These are phyloP conservation scores for Phytopythium helicoides DNA, from an alignment of 352 stramenopile species.

Conservation along the genomic window DNA sequence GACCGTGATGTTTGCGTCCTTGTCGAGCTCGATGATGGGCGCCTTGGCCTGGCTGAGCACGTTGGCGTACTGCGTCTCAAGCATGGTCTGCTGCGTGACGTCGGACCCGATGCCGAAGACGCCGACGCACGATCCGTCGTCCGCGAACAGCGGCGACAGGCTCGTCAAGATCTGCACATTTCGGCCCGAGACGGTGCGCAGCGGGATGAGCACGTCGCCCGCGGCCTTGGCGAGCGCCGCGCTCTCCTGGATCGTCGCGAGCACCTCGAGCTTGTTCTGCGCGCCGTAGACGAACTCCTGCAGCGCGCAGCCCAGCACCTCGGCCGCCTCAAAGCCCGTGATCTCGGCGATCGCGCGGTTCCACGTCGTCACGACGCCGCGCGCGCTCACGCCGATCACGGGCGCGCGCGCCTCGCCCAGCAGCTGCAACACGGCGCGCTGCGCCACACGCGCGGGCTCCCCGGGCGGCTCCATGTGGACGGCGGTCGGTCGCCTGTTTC, in stretches of 20 bases:
- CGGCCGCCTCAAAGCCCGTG: conserved; percentile 40
- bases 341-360: conserved; percentile 56
- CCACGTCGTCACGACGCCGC: conserved; percentile 62
- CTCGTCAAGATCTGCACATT: conserved; percentile 52
- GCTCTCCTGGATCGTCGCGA: conserved; percentile 22
- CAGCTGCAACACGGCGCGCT: conserved; percentile 23
- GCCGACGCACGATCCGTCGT: conserved; percentile 39
- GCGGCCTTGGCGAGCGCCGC: conserved; percentile 31
- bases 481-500: neutral
- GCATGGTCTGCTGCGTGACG: conserved; percentile 48
- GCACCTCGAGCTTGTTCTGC: conserved; percentile 27
- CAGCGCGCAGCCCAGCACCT: conserved; percentile 43
- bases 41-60: conserved; percentile 80
- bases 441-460: conserved; percentile 1
- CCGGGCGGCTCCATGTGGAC: neutral
- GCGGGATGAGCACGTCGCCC: conserved; percentile 45
- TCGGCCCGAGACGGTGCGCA: conserved; percentile 40
- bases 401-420: conserved; percentile 69
- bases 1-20: conserved; percentile 62
- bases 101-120: conserved; percentile 62
- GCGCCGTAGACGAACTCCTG: conserved; percentile 53
- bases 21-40: conserved; percentile 78
- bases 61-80: conserved; percentile 58
- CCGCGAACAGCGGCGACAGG: conserved; percentile 42
- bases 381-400: conserved; percentile 49